Base-by-base conservation (phyloP, 2,329 filamentous ascomycete species). In the Cyclaneusma minus region DNA sequence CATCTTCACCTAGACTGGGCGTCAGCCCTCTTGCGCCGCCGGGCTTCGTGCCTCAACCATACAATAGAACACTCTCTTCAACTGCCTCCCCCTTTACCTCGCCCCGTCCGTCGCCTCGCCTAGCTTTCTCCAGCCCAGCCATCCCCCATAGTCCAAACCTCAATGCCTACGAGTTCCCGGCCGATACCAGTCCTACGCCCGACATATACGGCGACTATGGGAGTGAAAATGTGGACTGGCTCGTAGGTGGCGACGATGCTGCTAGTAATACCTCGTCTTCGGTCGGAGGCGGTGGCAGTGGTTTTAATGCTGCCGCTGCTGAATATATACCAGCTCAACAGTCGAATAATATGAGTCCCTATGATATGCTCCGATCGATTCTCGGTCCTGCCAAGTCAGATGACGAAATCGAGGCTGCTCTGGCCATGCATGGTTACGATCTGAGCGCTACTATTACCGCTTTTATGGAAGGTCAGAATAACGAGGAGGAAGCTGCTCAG, bases 311-410 rank as follows among this genome's bases (percentile, higher is more conserved):
- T 22, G 77, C 77, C 9, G 82, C 82, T 4, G 78, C 85, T 13
- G 84, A 94, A 49, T 94, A 70, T 55, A 61, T 75, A 24, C 58
- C 61, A 32, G 58, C 64, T 9, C 64, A 68, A 25, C 68, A 76
- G 79, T 44, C 69, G 72, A n/a, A n/a, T 30, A 85, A 95, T 45
- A 95, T 98, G 87, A 91, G 82, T 31, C 87, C 89, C 1, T 93
- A 94, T 52, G 89, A 98, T 48, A 95, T 98, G 69, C 64, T 98
- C 29, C 80, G 89, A 34, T 94, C 87, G 5, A 91, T 98, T 21
- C 62, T 98, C 14, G 83, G 87, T 24, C 83, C 89, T 41, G 74
- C 82, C 29, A 77, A 80, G 44, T 78, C 82, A 3, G 87, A 95
- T 42, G 85, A 95, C 27, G 89, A 98, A 51, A 87, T 98, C 24